phyloP scores from a whole-genome alignment of 2,329 filamentous ascomycete species.

The Didymella segeticola region DNA sequence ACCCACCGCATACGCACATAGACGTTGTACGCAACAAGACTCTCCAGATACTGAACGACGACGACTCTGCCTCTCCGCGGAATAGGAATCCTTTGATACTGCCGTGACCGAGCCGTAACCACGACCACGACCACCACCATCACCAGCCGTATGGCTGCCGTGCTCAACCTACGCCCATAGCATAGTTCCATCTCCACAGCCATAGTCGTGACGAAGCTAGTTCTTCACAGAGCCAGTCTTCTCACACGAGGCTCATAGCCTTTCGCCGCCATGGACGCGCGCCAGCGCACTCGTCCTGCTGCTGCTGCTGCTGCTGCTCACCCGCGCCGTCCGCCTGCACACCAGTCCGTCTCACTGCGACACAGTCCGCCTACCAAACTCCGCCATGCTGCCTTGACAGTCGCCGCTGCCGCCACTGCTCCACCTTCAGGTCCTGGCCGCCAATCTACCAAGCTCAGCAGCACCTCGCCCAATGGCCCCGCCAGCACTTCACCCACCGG shows the following conservation, averaged over 20 bases:
- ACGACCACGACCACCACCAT: too few relatives aligned
- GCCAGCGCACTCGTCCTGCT: constrained; percentile 26
- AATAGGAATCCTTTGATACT: not conserved
- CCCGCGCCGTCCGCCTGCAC: constrained; percentile 53
- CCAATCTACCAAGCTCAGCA: constrained; percentile 24
- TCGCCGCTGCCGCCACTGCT: not conserved
- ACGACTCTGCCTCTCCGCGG: not conserved
- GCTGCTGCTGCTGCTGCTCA: constrained; percentile 24
- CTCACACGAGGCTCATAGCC: too few relatives aligned
- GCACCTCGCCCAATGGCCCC: constrained; percentile 31
- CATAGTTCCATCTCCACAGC: not conserved
- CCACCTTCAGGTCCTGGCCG: too few relatives aligned
- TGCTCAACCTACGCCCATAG: constrained; percentile 22
- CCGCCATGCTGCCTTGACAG: not conserved
- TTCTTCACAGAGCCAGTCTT: too few relatives aligned
- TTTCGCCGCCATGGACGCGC: constrained; percentile 29
- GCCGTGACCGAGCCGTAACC: constrained; percentile 4
- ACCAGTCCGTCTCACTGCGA: constrained; percentile 55
- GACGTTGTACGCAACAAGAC: too few relatives aligned
- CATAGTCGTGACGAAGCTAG: constrained; percentile 2
- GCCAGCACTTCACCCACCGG: constrained; percentile 37
- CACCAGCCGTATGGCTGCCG: constrained; percentile 22
- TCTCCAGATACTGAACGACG: too few relatives aligned
- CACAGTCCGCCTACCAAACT: constrained; percentile 43
- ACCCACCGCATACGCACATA: not conserved